A percentile compares a stretch with the other conserved stretches of the same genome.
phyloP scores from a whole-genome alignment of 441 rosid species.

The California macrophylla region DNA sequence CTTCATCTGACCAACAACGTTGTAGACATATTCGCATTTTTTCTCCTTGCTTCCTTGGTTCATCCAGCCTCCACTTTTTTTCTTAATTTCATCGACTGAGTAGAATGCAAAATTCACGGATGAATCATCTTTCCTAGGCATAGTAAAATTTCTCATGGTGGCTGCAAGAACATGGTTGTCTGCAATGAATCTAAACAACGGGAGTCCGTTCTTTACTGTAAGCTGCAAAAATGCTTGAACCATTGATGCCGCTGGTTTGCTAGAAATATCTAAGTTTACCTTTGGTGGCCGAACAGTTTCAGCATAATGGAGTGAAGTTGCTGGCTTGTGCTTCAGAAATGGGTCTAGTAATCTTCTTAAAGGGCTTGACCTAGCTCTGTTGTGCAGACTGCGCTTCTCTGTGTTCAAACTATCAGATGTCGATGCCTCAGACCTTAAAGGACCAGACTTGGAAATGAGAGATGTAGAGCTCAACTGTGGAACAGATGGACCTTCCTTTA shows the following conservation, averaged over 20 bases:
- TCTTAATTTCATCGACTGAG: conserved; percentile 56
- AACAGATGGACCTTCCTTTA: conserved; percentile 46
- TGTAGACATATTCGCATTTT: conserved; percentile 38
- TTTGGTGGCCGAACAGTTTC: conserved; percentile 30
- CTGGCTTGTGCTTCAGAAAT: conserved; percentile 36
- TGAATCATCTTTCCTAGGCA: conserved; percentile 33
- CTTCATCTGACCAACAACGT: conserved; percentile 57
- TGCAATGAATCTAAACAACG: conserved; percentile 56
- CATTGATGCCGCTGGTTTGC: conserved; percentile 24
- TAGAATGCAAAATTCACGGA: conserved; percentile 44
- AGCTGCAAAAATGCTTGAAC: conserved; percentile 52
- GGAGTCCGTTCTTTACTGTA: conserved; percentile 48
- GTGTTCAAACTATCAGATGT: conserved; percentile 25
- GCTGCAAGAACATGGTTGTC: conserved; percentile 59
- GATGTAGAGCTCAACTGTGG: conserved; percentile 36
- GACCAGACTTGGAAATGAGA: conserved; percentile 54
- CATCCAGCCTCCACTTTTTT: conserved; percentile 58
- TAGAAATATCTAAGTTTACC: conserved; percentile 28
- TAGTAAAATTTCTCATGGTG: conserved; percentile 28
- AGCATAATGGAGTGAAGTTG: conserved; percentile 15
- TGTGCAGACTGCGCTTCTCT: conserved; percentile 30
- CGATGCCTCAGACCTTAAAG: conserved; percentile 35
- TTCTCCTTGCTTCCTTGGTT: conserved; percentile 51
- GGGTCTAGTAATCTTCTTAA: conserved; percentile 61
- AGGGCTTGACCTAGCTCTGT: conserved; percentile 58